These are phyloP conservation scores for Didymella sp. DNA, from an alignment of 2,329 filamentous ascomycete species.

Conservation along the genomic window DNA sequence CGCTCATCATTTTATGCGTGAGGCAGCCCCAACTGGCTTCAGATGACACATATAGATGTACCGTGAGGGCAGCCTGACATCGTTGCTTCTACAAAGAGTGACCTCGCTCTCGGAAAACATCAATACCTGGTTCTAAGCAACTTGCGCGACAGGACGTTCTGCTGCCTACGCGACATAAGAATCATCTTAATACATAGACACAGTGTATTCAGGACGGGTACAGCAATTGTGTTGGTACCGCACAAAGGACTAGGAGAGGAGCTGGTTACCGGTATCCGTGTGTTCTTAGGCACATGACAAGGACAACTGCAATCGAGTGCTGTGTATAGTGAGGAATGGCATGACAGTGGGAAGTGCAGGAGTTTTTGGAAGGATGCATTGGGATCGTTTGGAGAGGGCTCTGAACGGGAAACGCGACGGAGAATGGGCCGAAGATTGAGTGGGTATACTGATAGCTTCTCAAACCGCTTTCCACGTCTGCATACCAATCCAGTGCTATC, in stretches of 20 bases:
- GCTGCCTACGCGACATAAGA: conserved; percentile 31
- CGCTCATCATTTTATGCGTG: too few relatives aligned
- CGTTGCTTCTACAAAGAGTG: too few relatives aligned
- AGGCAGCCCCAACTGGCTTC: too few relatives aligned
- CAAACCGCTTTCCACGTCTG: not conserved
- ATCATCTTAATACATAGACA: not conserved
- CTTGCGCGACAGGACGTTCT: too few relatives aligned
- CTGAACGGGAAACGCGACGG: not conserved
- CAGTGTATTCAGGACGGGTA: not conserved
- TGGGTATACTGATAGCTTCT: not conserved
- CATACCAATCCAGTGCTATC: not conserved
- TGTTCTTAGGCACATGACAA: conserved; percentile 54
- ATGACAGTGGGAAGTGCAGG: conserved; percentile 29
- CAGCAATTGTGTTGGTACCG: too few relatives aligned
- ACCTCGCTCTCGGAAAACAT: too few relatives aligned
- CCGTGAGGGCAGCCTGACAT: too few relatives aligned
- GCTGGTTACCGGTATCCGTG: conserved; percentile 44
- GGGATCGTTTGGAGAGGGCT: conserved; percentile 9
- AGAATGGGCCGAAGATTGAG: not conserved
- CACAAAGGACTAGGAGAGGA: conserved; percentile 51
- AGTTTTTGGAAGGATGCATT: conserved; percentile 16
- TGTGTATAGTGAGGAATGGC: conserved; percentile 56
- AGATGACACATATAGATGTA: too few relatives aligned
- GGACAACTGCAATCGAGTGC: conserved; percentile 50
- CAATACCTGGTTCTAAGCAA: too few relatives aligned